Percentiles rank a stretch among this genome's conserved stretches.
phyloP scores from a whole-genome alignment of 2,329 filamentous ascomycete species.

The Stachybotrys chartarum region DNA sequence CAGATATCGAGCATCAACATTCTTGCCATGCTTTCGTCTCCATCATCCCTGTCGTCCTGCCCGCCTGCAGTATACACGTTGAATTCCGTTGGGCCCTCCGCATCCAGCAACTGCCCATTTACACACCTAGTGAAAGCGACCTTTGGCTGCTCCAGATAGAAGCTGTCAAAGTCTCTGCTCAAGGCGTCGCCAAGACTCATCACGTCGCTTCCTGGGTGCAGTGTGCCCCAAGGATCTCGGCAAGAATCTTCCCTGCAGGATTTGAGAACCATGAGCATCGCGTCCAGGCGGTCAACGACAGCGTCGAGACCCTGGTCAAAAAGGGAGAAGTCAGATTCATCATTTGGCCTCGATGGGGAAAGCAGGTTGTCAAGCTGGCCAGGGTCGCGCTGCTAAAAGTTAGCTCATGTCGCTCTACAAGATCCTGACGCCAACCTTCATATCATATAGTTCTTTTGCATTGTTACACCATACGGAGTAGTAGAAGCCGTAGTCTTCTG shows the following conservation, averaged over 20 bases:
- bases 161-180: constrained; percentile 36
- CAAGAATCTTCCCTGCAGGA: constrained; percentile 48
- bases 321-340: constrained; percentile 11
- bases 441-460: constrained; percentile 37
- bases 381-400: not conserved
- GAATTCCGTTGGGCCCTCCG: too few species aligned
- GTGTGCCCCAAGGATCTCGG: constrained; percentile 44
- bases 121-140: constrained; percentile 47
- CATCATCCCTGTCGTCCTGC: too few species aligned
- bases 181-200: constrained; percentile 43
- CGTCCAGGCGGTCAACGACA: constrained; percentile 45
- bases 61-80: too few species aligned
- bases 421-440: too few species aligned
- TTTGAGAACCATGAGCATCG: constrained; percentile 53
- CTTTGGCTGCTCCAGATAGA: constrained; percentile 40
- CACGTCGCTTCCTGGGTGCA: constrained; percentile 48
- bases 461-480: constrained; percentile 50
- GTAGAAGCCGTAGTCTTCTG: constrained; percentile 40
- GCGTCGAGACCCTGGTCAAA: constrained; percentile 24
- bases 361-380: not conserved
- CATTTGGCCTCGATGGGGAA: not conserved
- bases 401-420: too few species aligned
- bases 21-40: too few species aligned
- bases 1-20: too few species aligned
- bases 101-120: too few species aligned